phyloP scores from a whole-genome alignment of 192 early-diverging fungal genomes.

The Pilobolus umbonatus region DNA sequence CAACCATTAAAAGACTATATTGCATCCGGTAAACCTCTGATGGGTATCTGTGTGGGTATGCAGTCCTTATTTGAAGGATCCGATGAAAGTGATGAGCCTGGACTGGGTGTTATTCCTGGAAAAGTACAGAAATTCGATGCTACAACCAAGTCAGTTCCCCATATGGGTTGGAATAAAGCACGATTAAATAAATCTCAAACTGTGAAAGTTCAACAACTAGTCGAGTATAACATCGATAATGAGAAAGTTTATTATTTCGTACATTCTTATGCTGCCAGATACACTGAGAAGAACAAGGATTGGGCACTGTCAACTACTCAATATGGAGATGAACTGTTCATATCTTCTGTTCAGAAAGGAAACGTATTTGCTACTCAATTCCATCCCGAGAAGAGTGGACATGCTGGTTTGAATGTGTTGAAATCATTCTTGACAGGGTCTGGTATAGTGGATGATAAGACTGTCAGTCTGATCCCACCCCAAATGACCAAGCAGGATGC shows the following conservation, averaged over 20 bases:
- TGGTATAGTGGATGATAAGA: slow-evolving; percentile 17
- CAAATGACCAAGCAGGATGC: slow-evolving; percentile 37
- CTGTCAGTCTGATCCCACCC: slow-evolving; percentile 4
- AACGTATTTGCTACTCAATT: slow-evolving; percentile 98
- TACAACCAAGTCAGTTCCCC: slow-evolving; percentile 82
- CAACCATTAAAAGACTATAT: slow-evolving; percentile 83
- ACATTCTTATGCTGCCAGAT: slow-evolving; percentile 89
- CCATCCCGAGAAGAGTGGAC: slow-evolving; percentile 97
- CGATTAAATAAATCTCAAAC: slow-evolving; percentile 37
- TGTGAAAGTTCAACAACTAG: slow-evolving; percentile 13
- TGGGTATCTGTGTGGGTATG: slow-evolving; percentile 99
- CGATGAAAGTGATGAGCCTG: slow-evolving; percentile 76
- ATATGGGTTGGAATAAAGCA: slow-evolving; percentile 96
- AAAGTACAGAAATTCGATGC: slow-evolving; percentile 62
- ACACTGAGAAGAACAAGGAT: slow-evolving; percentile 50
- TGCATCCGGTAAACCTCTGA: slow-evolving; percentile 80
- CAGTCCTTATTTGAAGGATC: slow-evolving; percentile 89
- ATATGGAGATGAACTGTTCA: slow-evolving; percentile 85
- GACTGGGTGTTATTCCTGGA: slow-evolving; percentile 82
- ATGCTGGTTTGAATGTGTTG: slow-evolving; percentile 78
- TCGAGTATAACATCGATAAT: slow-evolving; percentile 39
- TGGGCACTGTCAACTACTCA: slow-evolving; percentile 81
- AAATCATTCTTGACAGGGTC: slow-evolving; percentile 70
- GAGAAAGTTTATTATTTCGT: slow-evolving; percentile 90
- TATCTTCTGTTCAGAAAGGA: slow-evolving; percentile 73